Evolutionary conservation across 352 stramenopile species (phyloP).

Genomic region (Phytophthora fragariaefolia): DNA sequence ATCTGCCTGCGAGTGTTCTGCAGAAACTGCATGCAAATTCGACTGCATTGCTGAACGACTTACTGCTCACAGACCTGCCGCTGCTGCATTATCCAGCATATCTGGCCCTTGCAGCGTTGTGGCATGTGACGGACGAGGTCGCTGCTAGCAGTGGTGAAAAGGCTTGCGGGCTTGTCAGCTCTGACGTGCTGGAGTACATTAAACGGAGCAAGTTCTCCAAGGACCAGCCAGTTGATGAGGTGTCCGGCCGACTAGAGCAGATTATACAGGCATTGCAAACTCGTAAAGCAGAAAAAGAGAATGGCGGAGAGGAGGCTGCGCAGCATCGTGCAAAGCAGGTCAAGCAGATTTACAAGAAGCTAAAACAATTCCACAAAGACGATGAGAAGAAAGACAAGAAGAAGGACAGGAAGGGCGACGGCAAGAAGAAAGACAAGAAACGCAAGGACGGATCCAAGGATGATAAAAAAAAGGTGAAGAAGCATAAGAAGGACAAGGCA

Average conservation of each 20-base stretch:
- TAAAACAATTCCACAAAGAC: conserved; percentile 85
- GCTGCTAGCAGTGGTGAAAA: conserved; percentile 38
- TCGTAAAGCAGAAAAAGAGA: conserved; percentile 47
- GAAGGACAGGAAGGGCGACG: conserved; percentile 65
- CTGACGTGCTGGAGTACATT: conserved; percentile 68
- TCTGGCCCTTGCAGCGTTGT: conserved; percentile 72
- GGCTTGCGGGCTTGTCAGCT: conserved; percentile 38
- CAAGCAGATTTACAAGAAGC: conserved; percentile 88
- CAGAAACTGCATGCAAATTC: conserved; percentile 85
- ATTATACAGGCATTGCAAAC: conserved; percentile 46
- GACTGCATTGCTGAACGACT: conserved; percentile 74
- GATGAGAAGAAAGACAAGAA: conserved; percentile 67
- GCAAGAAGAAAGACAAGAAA: conserved; percentile 79
- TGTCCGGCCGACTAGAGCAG: conserved; percentile 40
- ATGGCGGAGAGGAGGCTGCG: conserved; percentile 41
- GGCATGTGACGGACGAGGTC: conserved; percentile 63
- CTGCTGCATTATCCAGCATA: conserved; percentile 71
- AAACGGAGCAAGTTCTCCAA: conserved; percentile 75
- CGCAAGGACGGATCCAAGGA: conserved; percentile 72
- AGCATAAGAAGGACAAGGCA: conserved; percentile 58
- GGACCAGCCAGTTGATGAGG: conserved; percentile 46
- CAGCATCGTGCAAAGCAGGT: conserved; percentile 66
- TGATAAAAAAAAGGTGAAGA: conserved; percentile 59
- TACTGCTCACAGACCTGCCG: conserved; percentile 78
- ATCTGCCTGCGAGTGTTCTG: conserved; percentile 66